Evolutionary conservation across 2,329 filamentous ascomycete species (phyloP), one percentile per base, ranked within the genome.

Genomic region (Fusarium floridanum): DNA sequence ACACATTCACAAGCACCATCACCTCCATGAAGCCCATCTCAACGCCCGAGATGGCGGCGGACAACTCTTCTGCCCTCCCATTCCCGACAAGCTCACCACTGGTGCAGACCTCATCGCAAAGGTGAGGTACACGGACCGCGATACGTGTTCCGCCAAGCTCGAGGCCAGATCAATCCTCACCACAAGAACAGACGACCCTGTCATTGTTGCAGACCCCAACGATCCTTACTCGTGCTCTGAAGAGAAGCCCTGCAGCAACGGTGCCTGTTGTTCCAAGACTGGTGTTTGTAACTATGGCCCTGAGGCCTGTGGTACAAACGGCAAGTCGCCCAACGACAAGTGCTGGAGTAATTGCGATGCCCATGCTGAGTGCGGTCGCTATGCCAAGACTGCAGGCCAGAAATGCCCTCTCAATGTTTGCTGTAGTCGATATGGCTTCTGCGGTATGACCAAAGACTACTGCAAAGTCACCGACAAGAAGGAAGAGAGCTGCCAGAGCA

Each of bases 41-140:
- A 39, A 45, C 2, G 39, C n/a, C 9, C 37, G 50, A 41, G 62
- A 65, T 65, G n/a, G 17, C 27, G 62, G 36, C 9, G 50, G 20
- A n/a, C 14, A 65, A 24, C 53, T 65, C 20, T 14, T 65, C 62
- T 65, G 62, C 36, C 62, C 62, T 57, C 62, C 53, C 10, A 65
- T 59, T 59, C 62, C 62, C 37, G 27, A 65, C 27, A 65, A 65
- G 20, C 39, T 65, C n/a, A 59, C 37, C 27, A 65, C 39, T 2
- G 27, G 36, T 27, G 53, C 53, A 17, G 53, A 65, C n/a, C 62
- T 59, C 53, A n/a, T 65, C 29, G 53, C 62, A n/a, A 65, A 59
- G 5, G 50, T 65, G 8, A 24, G 39, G 37, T 59, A 34, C 4
- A 45, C 14, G 16, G 39, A 65, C 20, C 37, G 53, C 8, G 8